Base-by-base conservation (phyloP, 495 filamentous ascomycete species). In the Xylaria grammica region DNA sequence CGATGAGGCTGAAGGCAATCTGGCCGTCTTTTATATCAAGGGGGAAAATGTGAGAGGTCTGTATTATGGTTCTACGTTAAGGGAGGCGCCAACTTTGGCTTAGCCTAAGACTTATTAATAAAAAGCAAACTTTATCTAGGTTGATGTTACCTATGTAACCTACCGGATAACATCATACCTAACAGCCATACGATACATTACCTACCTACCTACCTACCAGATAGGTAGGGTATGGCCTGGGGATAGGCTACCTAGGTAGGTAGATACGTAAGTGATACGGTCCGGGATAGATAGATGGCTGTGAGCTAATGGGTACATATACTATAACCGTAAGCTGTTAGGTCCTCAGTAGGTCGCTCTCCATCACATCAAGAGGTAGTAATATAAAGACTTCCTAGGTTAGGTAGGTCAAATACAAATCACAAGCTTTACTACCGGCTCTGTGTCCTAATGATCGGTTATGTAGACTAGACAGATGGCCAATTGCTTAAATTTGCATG, bases 71-170 rank as follows among this genome's bases (percentile, higher is more conserved):
- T 38, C 11, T 36, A 45, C 11, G 27, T 44, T 17, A 5, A 44
- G 34, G 26, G 27, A 26, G 44, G 58, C 32, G 45, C 58, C 30
- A 8, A 27, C 58, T 46, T 15, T 40, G 40, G 58, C 46, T 51
- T 60, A 51, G 58, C 44, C 38, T 29, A 19, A 19, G n/a, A 51
- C 46, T 29, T 59, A 59, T 32, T 34, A 48, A 59, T 22, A 42
- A 48, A 59, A 59, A 59, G 56, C 40, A 59, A 59, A 48, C 40
- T 10, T 4, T n/a, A 44, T 11, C 22, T 1, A 26, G 4, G 32
- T 22, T 1, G 19, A 36, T 40, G 38, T 9, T 44, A 30, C 54
- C 5, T 55, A 55, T 55, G 52, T 20, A 29, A 11, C 10, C 22
- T 42, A 55, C 10, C 20, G 17, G 22, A 40, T 55, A 42, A 40